Percentiles rank a stretch among this genome's conserved stretches.
These are phyloP conservation scores for Exophiala phaeomuriformis DNA, from an alignment of 2,329 filamentous ascomycete genomes.

Conservation along the genomic window DNA sequence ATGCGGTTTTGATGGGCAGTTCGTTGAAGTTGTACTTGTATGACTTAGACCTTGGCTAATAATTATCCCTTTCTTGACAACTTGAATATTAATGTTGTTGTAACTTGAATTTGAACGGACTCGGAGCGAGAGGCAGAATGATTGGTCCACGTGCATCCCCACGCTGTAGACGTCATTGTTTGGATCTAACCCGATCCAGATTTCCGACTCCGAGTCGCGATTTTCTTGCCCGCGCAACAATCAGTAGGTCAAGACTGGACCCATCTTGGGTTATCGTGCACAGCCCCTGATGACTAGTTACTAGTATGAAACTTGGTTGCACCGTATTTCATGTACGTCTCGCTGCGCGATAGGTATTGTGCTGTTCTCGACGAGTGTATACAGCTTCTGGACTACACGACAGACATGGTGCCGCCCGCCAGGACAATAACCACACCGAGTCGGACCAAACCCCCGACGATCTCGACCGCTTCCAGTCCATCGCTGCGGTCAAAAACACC, in stretches of 20 bases:
- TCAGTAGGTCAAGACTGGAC: background rate
- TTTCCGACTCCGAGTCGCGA: background rate
- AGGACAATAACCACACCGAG: constrained; percentile 15
- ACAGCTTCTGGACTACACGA: constrained; percentile 13
- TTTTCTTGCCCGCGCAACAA: background rate
- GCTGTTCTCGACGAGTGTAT: constrained; percentile 18
- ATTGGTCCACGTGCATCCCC: background rate
- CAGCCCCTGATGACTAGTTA: background rate
- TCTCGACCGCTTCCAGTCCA: constrained; percentile 69
- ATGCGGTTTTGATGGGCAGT: too few species aligned
- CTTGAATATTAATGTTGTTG: too few species aligned
- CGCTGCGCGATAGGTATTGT: constrained; percentile 17
- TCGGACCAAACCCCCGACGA: constrained; percentile 32
- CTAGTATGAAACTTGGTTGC: background rate
- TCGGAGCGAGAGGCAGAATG: too few species aligned
- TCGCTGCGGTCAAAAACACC: constrained; percentile 67
- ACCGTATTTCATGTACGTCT: constrained; percentile 21
- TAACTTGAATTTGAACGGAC: too few species aligned
- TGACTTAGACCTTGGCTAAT: too few species aligned
- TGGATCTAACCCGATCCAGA: constrained; percentile 20
- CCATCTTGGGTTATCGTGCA: background rate
- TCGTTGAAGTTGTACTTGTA: too few species aligned
- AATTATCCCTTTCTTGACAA: too few species aligned
- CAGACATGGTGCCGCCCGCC: constrained; percentile 23
- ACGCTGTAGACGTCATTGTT: constrained; percentile 19